Evolutionary conservation across 306 rosid genomes (phyloP).

Genomic region (Cicer arietinum): DNA sequence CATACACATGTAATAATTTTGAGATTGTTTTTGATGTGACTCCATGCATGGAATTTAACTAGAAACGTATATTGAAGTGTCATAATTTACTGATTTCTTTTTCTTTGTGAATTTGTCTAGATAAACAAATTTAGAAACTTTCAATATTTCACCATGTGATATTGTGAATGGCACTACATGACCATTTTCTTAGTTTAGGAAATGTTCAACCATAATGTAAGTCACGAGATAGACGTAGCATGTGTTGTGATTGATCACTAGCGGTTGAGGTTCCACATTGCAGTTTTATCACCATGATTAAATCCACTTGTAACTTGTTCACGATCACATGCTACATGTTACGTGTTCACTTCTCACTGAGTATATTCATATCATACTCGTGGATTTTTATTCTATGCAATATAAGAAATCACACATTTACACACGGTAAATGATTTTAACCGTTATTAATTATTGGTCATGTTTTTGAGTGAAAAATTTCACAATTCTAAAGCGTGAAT

Average conservation of each 20-base stretch:
- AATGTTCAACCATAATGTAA: conserved; percentile 23
- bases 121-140: conserved; percentile 40
- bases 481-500: too few species aligned
- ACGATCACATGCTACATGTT: conserved; percentile 34
- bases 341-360: conserved; percentile 31
- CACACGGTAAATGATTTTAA: too few species aligned
- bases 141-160: conserved; percentile 40
- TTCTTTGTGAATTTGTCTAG: conserved; percentile 7
- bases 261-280: conserved; percentile 16
- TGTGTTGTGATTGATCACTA: conserved; percentile 32
- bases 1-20: conserved; percentile 36
- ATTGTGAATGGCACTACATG: conserved; percentile 17
- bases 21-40: conserved; percentile 19
- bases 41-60: conserved; percentile 38
- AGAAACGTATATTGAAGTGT: conserved; percentile 19
- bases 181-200: conserved; percentile 32
- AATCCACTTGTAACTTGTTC: neutral
- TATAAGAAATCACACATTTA: too few species aligned
- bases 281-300: conserved; percentile 11
- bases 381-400: too few species aligned
- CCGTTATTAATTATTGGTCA: too few species aligned
- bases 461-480: too few species aligned
- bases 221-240: conserved; percentile 44
- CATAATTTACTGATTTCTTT: neutral
- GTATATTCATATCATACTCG: neutral